Evolutionary conservation across 768 basidiomycete genomes (phyloP).

Genomic region (Neoboletus subvelutipes): DNA sequence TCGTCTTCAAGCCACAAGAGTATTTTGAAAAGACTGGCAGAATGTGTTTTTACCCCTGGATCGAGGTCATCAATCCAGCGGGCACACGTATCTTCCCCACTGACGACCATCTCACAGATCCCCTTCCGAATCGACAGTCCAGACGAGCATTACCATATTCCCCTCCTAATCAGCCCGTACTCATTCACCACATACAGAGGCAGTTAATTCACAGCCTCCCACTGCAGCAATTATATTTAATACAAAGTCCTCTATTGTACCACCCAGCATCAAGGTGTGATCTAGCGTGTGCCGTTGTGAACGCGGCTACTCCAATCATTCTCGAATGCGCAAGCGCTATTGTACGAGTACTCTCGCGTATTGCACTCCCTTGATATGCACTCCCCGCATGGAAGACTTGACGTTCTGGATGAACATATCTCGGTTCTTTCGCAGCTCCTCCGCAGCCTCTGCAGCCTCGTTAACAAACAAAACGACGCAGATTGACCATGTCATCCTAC

Average conservation of each 20-base stretch:
- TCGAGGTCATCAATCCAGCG: conserved; percentile 59
- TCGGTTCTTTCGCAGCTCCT: conserved; percentile 87
- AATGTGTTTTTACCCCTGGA: conserved; percentile 84
- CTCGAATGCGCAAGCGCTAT: conserved; percentile 26
- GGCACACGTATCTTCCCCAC: neutral
- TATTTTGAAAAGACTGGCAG: conserved; percentile 70
- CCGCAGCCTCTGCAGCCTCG: conserved; percentile 77
- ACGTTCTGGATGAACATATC: conserved; percentile 85
- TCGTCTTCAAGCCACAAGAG: conserved; percentile 78
- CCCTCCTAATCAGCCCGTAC: conserved; percentile 88
- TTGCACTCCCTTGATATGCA: conserved; percentile 68
- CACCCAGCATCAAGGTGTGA: conserved; percentile 4
- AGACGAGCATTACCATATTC: conserved; percentile 86
- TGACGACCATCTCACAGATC: conserved; percentile 50
- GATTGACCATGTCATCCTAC: conserved; percentile 42
- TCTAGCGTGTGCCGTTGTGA: neutral
- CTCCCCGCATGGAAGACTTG: conserved; percentile 83
- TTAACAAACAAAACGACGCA: conserved; percentile 8
- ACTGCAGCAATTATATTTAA: conserved; percentile 5
- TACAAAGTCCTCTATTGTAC: conserved; percentile 6
- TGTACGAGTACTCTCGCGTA: conserved; percentile 73
- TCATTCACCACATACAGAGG: conserved; percentile 92
- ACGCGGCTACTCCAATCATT: conserved; percentile 9
- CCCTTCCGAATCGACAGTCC: conserved; percentile 72
- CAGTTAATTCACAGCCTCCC: conserved; percentile 45